Percentiles rank a stretch among this genome's conserved stretches.
Conservation (phyloP, 352 stramenopile species). For the Pythium guiyangense region DNA sequence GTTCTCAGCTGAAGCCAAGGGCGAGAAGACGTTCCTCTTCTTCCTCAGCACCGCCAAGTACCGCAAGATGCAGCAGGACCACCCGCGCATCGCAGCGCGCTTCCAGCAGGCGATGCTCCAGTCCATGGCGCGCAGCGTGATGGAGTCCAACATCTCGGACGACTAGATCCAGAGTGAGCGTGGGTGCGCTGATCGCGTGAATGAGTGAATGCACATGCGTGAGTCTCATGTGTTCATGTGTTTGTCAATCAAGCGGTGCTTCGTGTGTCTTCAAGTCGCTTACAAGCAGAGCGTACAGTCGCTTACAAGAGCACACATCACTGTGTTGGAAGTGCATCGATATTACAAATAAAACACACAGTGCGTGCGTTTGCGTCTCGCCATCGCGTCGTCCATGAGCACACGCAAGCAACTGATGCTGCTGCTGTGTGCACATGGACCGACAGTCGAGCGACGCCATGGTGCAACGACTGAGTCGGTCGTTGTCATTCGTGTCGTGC, state of each 20-base stretch:
- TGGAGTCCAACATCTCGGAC: constrained; percentile 82
- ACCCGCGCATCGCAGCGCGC: constrained; percentile 60
- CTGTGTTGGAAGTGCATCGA: no score
- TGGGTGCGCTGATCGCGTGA: not conserved
- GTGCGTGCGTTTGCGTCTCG: no score
- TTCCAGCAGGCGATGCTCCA: constrained; percentile 86
- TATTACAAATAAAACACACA: constrained; percentile 34
- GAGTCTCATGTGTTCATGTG: no score
- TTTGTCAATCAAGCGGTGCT: no score
- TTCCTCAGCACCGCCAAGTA: constrained; percentile 77
- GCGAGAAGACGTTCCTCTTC: constrained; percentile 66
- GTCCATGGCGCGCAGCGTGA: constrained; percentile 78
- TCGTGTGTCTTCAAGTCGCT: no score
- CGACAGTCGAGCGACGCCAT: no score
- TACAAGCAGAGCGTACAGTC: no score
- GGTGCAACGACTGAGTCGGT: no score
- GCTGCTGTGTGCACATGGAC: no score
- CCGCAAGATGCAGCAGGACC: constrained; percentile 55
- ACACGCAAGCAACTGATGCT: no score
- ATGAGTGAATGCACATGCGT: no score
- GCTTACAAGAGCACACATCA: no score
- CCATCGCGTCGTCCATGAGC: not conserved
- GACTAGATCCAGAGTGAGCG: constrained; percentile 28
- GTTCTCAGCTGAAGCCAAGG: constrained; percentile 70
- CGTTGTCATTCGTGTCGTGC: not conserved